A percentile compares a stretch with the other conserved stretches of the same genome.
Evolutionary conservation across 768 basidiomycete genomes (phyloP).

Genomic region (Leccinum sublutescens): DNA sequence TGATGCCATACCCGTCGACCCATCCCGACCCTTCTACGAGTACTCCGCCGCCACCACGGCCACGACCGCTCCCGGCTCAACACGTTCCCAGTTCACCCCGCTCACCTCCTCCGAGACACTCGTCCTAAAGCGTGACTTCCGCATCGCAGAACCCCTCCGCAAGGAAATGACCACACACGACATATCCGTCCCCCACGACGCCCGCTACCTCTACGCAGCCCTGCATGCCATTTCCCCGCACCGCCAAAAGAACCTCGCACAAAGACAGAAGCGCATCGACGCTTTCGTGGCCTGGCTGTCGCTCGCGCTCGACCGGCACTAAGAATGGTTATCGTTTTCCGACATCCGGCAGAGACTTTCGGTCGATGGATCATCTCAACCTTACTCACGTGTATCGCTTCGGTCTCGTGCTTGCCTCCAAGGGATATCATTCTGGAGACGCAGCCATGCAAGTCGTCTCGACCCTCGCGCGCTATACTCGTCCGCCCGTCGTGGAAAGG

Average conservation of each 20-base stretch:
- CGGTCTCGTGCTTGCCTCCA: constrained; percentile 39
- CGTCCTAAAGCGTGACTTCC: constrained; percentile 21
- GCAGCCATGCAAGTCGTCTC: too few relatives aligned
- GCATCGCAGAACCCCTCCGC: too few relatives aligned
- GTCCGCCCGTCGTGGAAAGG: too few relatives aligned
- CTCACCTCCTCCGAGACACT: constrained; percentile 27
- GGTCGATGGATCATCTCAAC: constrained; percentile 27
- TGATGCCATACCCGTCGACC: constrained; percentile 34
- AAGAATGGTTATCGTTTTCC: constrained; percentile 18
- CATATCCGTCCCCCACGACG: constrained; percentile 32
- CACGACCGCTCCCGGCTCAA: not conserved
- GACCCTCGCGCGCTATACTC: too few relatives aligned
- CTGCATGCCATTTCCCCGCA: constrained; percentile 28
- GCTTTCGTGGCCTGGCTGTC: constrained; percentile 44
- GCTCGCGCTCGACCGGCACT: constrained; percentile 37
- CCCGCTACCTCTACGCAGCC: too few relatives aligned
- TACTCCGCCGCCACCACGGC: constrained; percentile 26
- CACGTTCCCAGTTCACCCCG: constrained; percentile 17
- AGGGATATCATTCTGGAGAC: constrained; percentile 37
- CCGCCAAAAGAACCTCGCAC: constrained; percentile 7
- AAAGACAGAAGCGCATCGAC: constrained; percentile 2
- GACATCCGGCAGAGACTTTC: constrained; percentile 34
- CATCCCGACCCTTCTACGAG: constrained; percentile 33
- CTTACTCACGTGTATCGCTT: constrained; percentile 31
- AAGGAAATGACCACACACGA: constrained; percentile 38